Base-by-base conservation (phyloP, 2,329 filamentous ascomycete genomes). In the Clonostachys chloroleuca region DNA sequence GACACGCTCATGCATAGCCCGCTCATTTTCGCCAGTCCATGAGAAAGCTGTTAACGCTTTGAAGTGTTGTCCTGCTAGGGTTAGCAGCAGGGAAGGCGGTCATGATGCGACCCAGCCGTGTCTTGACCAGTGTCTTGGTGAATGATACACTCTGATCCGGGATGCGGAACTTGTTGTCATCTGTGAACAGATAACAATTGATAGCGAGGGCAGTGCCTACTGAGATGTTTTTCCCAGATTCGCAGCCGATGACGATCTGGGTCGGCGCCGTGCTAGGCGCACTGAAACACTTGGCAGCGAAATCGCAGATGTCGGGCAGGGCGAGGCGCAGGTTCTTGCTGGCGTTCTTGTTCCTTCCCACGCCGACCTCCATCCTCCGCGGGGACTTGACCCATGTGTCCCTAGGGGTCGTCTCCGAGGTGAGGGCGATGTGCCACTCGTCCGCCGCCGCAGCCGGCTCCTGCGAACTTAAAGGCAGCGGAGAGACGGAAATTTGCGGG, bases 31-130 rank as follows among this genome's bases (percentile, higher is more conserved):
- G 59, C 65, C 68, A 73, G 48, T 77, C 77, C 83, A 97, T 92
- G 45, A 97, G 68, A 58, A 89, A 95, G 47, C 88, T 88, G 65
- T 97, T 96, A 6, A 97, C 86, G 55, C 89, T 92, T 66, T 96
- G 92, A 36, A 97, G 69, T 0, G 92, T 96, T 18, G 88, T 78
- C 35, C 94, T 77, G 52, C 85, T 92, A 0, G 92, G 92, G 60
- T 95, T 95, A 3, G 86, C 87, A 54, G 87, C 83, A 1, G 91
- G 86, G 60, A 86, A 85, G 1, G 81, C 81, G 6, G 84, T 86
- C 65, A 92, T 89, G 56, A 97, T 88, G 73, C 84, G 87, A n/a
- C 87, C 86, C 34, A 97, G 73, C 45, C 85, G 79, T 55, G 83
- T 80, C 56, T 88, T 86, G 60, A 97, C 91, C 44, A 86, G 74